Evolutionary conservation across 176 grass and related monocot species (phyloP).

Genomic region (Eremochloa ophiuroides): DNA sequence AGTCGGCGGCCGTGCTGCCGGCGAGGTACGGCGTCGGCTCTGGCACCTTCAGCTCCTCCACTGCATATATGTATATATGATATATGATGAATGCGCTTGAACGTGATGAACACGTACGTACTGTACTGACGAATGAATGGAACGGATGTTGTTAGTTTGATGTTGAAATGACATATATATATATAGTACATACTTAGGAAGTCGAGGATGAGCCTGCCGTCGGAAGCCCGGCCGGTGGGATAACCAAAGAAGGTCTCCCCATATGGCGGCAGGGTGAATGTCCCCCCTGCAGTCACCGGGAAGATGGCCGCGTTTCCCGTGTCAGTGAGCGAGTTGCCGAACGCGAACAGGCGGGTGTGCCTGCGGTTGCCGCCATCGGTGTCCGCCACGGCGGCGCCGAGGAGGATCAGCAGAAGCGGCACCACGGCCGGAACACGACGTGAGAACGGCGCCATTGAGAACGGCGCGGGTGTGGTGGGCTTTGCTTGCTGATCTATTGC

Average conservation of each 20-base stretch:
- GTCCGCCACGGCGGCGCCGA: neutral
- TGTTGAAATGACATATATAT: no score
- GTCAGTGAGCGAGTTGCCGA: slow-evolving; percentile 23
- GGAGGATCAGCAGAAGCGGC: neutral
- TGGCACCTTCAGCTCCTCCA: slow-evolving; percentile 33
- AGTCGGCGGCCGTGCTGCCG: slow-evolving; percentile 35
- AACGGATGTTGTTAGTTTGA: no score
- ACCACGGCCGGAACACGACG: neutral
- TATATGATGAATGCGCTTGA: no score
- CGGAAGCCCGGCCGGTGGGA: slow-evolving; percentile 10
- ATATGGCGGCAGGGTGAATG: neutral
- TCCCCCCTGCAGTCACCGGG: neutral
- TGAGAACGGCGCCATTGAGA: neutral
- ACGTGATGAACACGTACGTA: no score
- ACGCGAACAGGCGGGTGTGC: slow-evolving; percentile 23
- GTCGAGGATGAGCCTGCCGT: slow-evolving; percentile 30
- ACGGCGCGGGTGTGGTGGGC: no score
- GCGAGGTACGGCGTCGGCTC: slow-evolving; percentile 47
- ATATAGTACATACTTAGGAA: slow-evolving; percentile 28
- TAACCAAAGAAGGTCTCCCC: slow-evolving; percentile 16
- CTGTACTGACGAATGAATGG: no score
- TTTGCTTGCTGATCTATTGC: no score
- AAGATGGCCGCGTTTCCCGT: neutral
- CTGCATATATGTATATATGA: no score
- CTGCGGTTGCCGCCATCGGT: neutral